Percentiles rank a stretch among this genome's conserved stretches.
These are phyloP conservation scores for Ammopiptanthus mongolicus DNA, from an alignment of 306 rosid species.

Conservation along the genomic window DNA sequence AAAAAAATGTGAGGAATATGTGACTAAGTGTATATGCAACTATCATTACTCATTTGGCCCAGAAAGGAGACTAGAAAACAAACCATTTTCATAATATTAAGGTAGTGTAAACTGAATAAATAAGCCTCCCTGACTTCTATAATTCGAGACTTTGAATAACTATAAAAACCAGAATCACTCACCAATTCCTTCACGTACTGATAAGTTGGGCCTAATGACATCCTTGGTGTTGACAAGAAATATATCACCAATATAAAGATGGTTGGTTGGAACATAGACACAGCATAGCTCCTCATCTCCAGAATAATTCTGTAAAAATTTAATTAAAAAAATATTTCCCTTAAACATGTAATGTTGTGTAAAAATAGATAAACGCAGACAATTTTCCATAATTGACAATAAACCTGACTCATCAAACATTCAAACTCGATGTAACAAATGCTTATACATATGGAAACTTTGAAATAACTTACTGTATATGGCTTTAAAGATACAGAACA, in stretches of 20 bases:
- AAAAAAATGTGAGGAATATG: not conserved
- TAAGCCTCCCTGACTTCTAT: not conserved
- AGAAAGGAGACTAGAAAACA: not conserved
- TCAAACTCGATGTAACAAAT: no score
- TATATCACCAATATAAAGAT: conserved; percentile 87
- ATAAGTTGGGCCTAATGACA: conserved; percentile 79
- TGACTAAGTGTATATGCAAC: not conserved
- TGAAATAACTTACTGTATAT: not conserved
- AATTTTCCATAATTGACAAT: not conserved
- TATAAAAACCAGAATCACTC: conserved; percentile 26
- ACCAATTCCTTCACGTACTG: conserved; percentile 96
- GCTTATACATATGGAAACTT: not conserved
- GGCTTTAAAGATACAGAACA: not conserved
- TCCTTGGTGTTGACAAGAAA: conserved; percentile 69
- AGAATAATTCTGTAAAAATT: conserved; percentile 54
- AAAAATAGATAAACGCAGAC: not conserved
- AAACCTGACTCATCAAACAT: not conserved
- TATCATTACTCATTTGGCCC: not conserved
- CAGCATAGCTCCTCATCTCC: conserved; percentile 88
- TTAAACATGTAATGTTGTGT: not conserved
- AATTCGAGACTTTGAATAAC: not conserved
- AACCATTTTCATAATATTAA: not conserved
- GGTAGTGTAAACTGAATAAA: not conserved
- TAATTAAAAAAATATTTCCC: not conserved
- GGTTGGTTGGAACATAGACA: conserved; percentile 90